Base-by-base conservation (phyloP, 2,329 filamentous ascomycete species). In the Talaromyces amestolkiae region DNA sequence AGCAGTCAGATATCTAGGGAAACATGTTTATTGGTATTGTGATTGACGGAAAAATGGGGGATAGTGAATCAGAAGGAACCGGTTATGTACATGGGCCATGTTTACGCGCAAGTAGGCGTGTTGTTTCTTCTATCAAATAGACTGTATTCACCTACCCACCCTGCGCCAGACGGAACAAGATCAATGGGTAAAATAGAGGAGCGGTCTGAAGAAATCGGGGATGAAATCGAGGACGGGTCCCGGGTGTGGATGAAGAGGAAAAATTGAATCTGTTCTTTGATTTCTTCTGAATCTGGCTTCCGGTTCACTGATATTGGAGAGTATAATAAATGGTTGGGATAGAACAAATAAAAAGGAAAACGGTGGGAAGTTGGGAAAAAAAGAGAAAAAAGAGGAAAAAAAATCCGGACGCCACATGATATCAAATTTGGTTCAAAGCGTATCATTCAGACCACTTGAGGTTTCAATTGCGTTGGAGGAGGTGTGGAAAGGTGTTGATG, bases 361-460 rank as follows among this genome's bases (percentile, higher is more conserved):
- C 24, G 43, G 31, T 47, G 63, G 63, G 27, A 56, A 49, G 58
- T 56, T 47, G 54, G 54, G 37, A 22, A 13, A 61, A 22, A 13
- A 61, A 51, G 3, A 4, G 15, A 58, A 47, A 61, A 22, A n/a
- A 31, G n/a, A 61, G 3, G 11, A 27, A 65, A 31, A 43, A 22
- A 39, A 17, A 62, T 58, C 64, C 64, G 60, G 65, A 66, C 64
- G 63, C 65, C 65, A 64, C 64, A 66, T 63, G 59, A 63, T 67
- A 64, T 67, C 67, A 65, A 65, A 65, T 66, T 65, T 59, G 56
- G 27, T 33, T 31, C 45, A 59, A 59, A 59, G 19, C 37, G 39
- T 45, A 59, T 59, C 35, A 45, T 59, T 59, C 35, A 59, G 39
- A 45, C 56, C 56, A 45, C 22, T 59, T 59, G 22, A 31, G 22